Percentiles rank a stretch among this genome's conserved stretches.
phyloP scores from a whole-genome alignment of 2,329 filamentous ascomycete genomes.

The Moelleriella libera region DNA sequence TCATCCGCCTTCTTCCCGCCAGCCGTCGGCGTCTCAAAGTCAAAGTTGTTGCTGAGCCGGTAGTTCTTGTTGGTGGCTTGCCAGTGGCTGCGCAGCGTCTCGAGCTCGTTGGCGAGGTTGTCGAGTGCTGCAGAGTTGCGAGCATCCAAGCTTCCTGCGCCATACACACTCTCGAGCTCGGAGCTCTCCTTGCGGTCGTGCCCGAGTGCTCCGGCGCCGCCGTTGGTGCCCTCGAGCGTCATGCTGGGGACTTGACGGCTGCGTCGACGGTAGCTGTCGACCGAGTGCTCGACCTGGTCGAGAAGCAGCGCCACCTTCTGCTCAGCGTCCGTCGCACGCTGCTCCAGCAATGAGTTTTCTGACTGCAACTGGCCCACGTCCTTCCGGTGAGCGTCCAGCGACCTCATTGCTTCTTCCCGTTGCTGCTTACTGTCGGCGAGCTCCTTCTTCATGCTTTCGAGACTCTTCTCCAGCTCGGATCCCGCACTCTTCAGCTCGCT shows the following conservation, averaged over 20 bases:
- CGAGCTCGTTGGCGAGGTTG: constrained; percentile 81
- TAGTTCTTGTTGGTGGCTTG: constrained; percentile 94
- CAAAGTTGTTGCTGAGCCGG: constrained; percentile 76
- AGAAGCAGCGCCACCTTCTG: constrained; percentile 84
- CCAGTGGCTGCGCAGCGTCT: constrained; percentile 83
- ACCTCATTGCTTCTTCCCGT: constrained; percentile 48
- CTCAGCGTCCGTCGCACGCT: constrained; percentile 78
- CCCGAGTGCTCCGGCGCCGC: constrained; percentile 15
- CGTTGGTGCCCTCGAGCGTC: constrained; percentile 18
- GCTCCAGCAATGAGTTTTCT: constrained; percentile 71
- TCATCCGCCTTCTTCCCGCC: constrained; percentile 29
- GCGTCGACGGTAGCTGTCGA: constrained; percentile 84
- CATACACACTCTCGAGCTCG: constrained; percentile 50
- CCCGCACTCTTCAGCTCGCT: constrained; percentile 53
- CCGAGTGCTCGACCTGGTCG: constrained; percentile 85
- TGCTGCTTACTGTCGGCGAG: constrained; percentile 51
- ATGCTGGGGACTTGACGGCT: constrained; percentile 43
- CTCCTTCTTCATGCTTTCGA: constrained; percentile 55
- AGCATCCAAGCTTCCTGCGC: constrained; percentile 30
- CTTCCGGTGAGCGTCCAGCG: constrained; percentile 44
- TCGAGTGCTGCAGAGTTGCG: constrained; percentile 62
- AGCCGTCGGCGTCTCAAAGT: constrained; percentile 49
- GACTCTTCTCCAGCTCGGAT: constrained; percentile 54
- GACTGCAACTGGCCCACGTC: constrained; percentile 72
- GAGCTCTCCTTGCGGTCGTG: constrained; percentile 41